Conservation (phyloP, 2,329 filamentous ascomycete genomes). For the Xylogone sp. region DNA sequence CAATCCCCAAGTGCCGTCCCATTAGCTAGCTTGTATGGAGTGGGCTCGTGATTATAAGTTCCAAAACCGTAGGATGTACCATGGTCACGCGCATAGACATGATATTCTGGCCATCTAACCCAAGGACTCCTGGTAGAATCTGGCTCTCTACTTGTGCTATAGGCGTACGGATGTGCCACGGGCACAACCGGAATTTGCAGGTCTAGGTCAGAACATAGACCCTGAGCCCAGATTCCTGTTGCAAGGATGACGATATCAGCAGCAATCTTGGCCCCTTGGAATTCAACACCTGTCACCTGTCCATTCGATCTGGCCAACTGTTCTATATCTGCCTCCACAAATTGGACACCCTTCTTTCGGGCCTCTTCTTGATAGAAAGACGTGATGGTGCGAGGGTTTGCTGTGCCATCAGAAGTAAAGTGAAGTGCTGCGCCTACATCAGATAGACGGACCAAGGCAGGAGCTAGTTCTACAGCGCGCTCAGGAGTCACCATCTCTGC, state of each 20-base stretch:
- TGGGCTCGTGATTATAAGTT: conserved; percentile 28
- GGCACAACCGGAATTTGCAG: conserved; percentile 29
- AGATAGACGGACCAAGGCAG: not conserved
- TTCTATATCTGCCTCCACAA: not conserved
- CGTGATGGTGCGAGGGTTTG: not conserved
- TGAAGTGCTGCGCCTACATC: not conserved
- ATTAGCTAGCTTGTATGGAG: conserved; percentile 12
- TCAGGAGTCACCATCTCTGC: not conserved
- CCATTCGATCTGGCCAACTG: not conserved
- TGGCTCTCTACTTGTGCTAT: conserved; percentile 17
- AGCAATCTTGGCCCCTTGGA: not conserved
- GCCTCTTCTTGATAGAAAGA: not conserved
- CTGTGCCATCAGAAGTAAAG: not conserved
- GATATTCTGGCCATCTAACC: conserved; percentile 31
- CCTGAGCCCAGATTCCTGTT: conserved; percentile 23
- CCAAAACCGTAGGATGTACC: conserved; percentile 29
- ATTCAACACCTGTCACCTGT: not conserved
- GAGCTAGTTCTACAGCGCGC: not conserved
- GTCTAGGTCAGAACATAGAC: conserved; percentile 14
- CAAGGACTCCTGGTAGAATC: conserved; percentile 19
- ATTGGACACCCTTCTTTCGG: not conserved
- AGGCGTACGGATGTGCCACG: conserved; percentile 30
- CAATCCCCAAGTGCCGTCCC: conserved; percentile 5
- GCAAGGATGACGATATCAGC: not conserved
- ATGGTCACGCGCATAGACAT: conserved; percentile 32